These are phyloP conservation scores for Aspergillus saccharolyticus DNA, from an alignment of 495 filamentous ascomycete genomes.

Conservation along the genomic window DNA sequence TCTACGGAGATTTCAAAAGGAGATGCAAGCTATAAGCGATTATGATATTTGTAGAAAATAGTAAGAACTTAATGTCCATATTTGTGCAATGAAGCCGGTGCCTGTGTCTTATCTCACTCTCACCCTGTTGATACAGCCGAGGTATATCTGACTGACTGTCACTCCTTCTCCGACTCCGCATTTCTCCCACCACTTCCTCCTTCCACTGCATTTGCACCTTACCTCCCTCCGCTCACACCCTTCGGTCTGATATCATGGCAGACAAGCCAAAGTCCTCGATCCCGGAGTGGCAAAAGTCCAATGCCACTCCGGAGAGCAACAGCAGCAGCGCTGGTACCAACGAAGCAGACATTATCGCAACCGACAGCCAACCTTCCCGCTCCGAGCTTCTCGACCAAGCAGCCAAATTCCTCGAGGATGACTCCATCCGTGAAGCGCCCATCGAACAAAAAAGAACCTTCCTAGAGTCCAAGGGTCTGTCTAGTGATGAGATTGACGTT, in stretches of 20 bases:
- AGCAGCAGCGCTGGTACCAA: background rate
- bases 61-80: no score
- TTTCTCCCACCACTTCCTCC: constrained; percentile 3
- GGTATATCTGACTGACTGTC: constrained; percentile 11
- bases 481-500: constrained; percentile 58
- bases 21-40: no score
- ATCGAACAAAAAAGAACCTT: constrained; percentile 72
- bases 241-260: constrained; percentile 30
- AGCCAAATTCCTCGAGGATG: constrained; percentile 72
- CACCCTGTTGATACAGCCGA: constrained; percentile 25
- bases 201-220: background rate
- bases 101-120: background rate
- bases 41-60: no score
- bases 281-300: constrained; percentile 44
- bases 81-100: no score
- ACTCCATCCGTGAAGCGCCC: constrained; percentile 64
- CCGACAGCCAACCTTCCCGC: constrained; percentile 31
- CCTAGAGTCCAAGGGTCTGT: constrained; percentile 73
- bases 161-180: constrained; percentile 5
- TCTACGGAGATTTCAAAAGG: no score
- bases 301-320: constrained; percentile 4
- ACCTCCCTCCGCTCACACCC: background rate
- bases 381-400: constrained; percentile 62
- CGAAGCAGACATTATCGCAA: background rate
- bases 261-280: constrained; percentile 38